These are phyloP conservation scores for Taphrina flavorubra DNA, from an alignment of 1,139 yeast genomes.

Conservation along the genomic window DNA sequence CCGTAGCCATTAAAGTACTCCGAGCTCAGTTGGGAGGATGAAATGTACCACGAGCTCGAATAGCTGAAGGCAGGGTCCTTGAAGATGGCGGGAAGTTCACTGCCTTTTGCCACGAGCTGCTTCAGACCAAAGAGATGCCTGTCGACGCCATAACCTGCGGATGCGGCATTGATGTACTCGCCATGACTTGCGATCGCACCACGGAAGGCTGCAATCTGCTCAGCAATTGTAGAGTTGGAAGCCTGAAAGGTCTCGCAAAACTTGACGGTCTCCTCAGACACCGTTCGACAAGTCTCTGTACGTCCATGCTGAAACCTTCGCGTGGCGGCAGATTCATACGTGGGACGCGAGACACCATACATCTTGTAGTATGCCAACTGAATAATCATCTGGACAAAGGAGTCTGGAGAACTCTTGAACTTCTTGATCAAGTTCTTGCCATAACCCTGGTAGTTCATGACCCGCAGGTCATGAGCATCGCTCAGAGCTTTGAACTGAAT, in stretches of 20 bases:
- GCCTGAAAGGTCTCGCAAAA: conserved; percentile 81
- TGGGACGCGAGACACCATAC: conserved; percentile 82
- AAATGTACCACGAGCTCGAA: conserved; percentile 82
- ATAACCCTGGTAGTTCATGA: conserved; percentile 55
- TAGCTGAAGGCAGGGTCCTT: conserved; percentile 75
- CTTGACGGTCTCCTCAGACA: conserved; percentile 71
- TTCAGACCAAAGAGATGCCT: conserved; percentile 91
- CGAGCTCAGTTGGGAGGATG: conserved; percentile 88
- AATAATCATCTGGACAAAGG: conserved; percentile 76
- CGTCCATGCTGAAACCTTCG: conserved; percentile 87
- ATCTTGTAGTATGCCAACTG: conserved; percentile 83
- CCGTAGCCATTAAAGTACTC: conserved; percentile 93
- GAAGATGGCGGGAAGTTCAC: conserved; percentile 72
- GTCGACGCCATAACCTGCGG: conserved; percentile 88
- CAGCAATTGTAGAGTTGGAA: conserved; percentile 60
- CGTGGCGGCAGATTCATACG: conserved; percentile 96
- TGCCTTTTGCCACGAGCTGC: conserved; percentile 68
- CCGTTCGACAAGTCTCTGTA: conserved; percentile 94
- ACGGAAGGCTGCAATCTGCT: conserved; percentile 72
- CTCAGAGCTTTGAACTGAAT: conserved; percentile 59
- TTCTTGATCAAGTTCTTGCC: conserved; percentile 72
- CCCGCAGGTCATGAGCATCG: conserved; percentile 55
- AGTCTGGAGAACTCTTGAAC: conserved; percentile 79
- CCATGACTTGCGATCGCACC: conserved; percentile 79
- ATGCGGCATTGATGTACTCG: conserved; percentile 73